phyloP scores from a whole-genome alignment of 2,329 filamentous ascomycete species.

The Diatrype stigma region DNA sequence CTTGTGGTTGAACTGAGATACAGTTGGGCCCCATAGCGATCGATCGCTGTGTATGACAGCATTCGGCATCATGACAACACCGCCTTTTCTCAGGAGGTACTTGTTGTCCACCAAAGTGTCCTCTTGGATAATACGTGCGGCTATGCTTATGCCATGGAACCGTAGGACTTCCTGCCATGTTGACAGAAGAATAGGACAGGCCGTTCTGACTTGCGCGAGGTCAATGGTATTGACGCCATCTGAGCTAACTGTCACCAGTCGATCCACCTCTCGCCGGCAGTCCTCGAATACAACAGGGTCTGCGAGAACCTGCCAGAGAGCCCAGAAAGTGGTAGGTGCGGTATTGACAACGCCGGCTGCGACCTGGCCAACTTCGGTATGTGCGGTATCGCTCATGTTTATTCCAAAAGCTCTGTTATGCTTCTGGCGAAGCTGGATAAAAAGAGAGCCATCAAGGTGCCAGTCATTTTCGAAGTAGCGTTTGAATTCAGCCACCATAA shows the following conservation, averaged over 20 bases:
- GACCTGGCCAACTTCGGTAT: constrained; percentile 9
- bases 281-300: constrained; percentile 20
- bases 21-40: constrained; percentile 8
- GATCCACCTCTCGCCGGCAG: constrained; percentile 1
- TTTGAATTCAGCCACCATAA: too few relatives aligned
- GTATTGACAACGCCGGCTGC: constrained; percentile 10
- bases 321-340: constrained; percentile 10
- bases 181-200: constrained; percentile 10
- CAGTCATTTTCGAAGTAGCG: constrained; percentile 11
- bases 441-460: constrained; percentile 5
- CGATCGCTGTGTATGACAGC: constrained; percentile 9
- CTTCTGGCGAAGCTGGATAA: constrained; percentile 4
- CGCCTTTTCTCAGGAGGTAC: constrained; percentile 18
- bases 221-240: constrained; percentile 4
- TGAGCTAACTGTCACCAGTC: constrained; percentile 1
- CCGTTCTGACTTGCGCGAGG: constrained; percentile 5
- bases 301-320: constrained; percentile 14
- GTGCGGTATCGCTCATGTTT: constrained; percentile 6
- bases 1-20: constrained; percentile 2
- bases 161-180: constrained; percentile 12
- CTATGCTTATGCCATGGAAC: constrained; percentile 2
- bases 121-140: constrained; percentile 5
- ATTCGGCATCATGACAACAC: constrained; percentile 10
- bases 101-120: constrained; percentile 11
- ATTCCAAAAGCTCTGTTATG: constrained; percentile 7